A percentile compares a stretch with the other conserved stretches of the same genome.
Evolutionary conservation across 495 filamentous ascomycete species (phyloP).

Genomic region (Diplogelasinospora grovesii): DNA sequence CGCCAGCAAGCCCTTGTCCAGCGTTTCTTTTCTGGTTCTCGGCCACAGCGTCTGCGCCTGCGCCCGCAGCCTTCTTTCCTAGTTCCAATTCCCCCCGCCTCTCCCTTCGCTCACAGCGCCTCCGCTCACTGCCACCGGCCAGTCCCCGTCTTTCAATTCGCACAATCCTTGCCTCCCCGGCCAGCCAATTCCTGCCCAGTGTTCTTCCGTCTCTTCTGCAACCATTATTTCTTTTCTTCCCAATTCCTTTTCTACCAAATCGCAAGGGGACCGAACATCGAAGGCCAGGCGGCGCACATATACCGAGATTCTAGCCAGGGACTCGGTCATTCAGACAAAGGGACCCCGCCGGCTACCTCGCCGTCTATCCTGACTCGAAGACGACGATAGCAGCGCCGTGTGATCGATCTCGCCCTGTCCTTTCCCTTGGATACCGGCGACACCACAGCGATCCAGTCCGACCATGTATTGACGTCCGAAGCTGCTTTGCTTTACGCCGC

Average conservation of each 20-base stretch:
- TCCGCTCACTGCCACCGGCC: background rate
- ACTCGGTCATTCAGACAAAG: background rate
- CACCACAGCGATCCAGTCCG: conserved; percentile 7
- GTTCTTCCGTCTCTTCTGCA: background rate
- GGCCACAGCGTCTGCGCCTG: background rate
- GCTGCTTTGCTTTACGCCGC: conserved; percentile 5
- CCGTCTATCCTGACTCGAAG: background rate
- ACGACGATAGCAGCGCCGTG: background rate
- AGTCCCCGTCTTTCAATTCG: background rate
- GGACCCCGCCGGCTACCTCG: background rate
- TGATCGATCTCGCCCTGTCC: conserved; percentile 6
- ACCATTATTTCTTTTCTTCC: background rate
- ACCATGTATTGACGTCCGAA: conserved; percentile 17
- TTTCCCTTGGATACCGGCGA: conserved; percentile 2
- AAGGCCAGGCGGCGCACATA: background rate
- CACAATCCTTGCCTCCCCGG: background rate
- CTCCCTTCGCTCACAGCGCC: background rate
- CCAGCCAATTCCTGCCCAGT: conserved; percentile 5
- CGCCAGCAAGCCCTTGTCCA: too few species aligned
- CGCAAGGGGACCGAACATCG: background rate
- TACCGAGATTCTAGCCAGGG: background rate
- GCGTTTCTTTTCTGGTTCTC: background rate
- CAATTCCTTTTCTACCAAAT: background rate
- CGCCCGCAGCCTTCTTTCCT: background rate
- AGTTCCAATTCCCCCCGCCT: background rate